phyloP scores from a whole-genome alignment of 1,139 yeast genomes.

The Arxiozyma bovina region DNA sequence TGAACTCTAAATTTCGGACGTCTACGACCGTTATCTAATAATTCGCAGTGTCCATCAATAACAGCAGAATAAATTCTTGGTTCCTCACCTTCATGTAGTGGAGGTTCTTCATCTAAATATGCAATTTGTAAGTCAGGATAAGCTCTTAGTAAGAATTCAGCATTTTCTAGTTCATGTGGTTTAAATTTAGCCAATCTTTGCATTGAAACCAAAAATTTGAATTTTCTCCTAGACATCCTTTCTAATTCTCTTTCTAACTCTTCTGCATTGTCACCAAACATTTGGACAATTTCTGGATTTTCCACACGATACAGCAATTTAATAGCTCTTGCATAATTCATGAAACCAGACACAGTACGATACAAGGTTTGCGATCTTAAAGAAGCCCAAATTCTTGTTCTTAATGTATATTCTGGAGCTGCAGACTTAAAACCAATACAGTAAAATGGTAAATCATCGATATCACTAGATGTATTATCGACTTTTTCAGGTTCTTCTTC shows the following conservation, averaged over 20 bases:
- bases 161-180: slow-evolving; percentile 96
- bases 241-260: slow-evolving; percentile 90
- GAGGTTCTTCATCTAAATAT: slow-evolving; percentile 89
- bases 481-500: slow-evolving; percentile 55
- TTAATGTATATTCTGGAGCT: slow-evolving; percentile 95
- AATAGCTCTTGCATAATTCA: slow-evolving; percentile 98
- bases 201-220: slow-evolving; percentile 95
- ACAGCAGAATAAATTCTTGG: slow-evolving; percentile 94
- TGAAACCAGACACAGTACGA: slow-evolving; percentile 97
- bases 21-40: slow-evolving; percentile 95
- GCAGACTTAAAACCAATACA: slow-evolving; percentile 99
- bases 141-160: slow-evolving; percentile 95
- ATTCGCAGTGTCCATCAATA: slow-evolving; percentile 97
- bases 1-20: slow-evolving; percentile 97
- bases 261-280: slow-evolving; percentile 97
- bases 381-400: slow-evolving; percentile 99
- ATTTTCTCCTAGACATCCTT: slow-evolving; percentile 98
- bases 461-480: slow-evolving; percentile 73
- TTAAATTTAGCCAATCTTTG: slow-evolving; percentile 95
- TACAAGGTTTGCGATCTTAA: slow-evolving; percentile 95
- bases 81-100: slow-evolving; percentile 89
- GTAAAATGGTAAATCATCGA: slow-evolving; percentile 96
- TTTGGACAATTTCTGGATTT: slow-evolving; percentile 96
- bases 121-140: slow-evolving; percentile 98
- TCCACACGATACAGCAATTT: slow-evolving; percentile 96